Conservation (phyloP, 345 rosid genomes). For the Salix viminalis region DNA sequence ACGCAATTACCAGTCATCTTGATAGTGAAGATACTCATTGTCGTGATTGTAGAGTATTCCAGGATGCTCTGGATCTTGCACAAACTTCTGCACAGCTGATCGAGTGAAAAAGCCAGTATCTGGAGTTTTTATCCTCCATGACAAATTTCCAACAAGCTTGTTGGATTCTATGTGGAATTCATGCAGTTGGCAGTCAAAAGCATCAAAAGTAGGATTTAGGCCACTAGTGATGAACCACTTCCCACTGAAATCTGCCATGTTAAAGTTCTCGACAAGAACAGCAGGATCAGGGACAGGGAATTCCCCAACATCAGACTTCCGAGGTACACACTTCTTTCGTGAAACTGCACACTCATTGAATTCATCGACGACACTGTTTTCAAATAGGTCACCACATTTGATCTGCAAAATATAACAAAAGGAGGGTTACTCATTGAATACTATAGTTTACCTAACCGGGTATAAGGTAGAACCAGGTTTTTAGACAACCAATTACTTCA, state of each 20-base stretch:
- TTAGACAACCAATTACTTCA: neutral
- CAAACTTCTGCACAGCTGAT: slow-evolving; percentile 57
- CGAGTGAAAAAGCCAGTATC: slow-evolving; percentile 78
- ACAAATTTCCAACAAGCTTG: slow-evolving; percentile 69
- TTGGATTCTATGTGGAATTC: slow-evolving; percentile 68
- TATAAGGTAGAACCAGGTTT: neutral
- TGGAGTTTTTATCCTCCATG: slow-evolving; percentile 79
- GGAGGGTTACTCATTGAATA: slow-evolving; percentile 1
- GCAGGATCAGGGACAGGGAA: slow-evolving; percentile 82
- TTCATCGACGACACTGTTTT: slow-evolving; percentile 75
- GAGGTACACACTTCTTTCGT: slow-evolving; percentile 84
- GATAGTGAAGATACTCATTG: slow-evolving; percentile 89
- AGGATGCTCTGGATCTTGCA: slow-evolving; percentile 72
- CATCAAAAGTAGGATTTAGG: slow-evolving; percentile 82
- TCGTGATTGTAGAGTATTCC: slow-evolving; percentile 77
- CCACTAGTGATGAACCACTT: slow-evolving; percentile 91
- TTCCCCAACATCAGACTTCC: slow-evolving; percentile 80
- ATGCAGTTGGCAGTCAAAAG: slow-evolving; percentile 82
- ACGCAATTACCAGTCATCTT: slow-evolving; percentile 80
- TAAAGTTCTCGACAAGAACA: slow-evolving; percentile 64
- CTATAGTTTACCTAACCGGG: neutral
- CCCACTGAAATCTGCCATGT: slow-evolving; percentile 68
- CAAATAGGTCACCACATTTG: slow-evolving; percentile 92
- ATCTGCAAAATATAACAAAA: slow-evolving; percentile 41
- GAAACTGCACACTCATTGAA: slow-evolving; percentile 94